A percentile compares a stretch with the other conserved stretches of the same genome.
These are phyloP conservation scores for Massarina eburnea DNA, from an alignment of 2,329 filamentous ascomycete species.

Conservation along the genomic window DNA sequence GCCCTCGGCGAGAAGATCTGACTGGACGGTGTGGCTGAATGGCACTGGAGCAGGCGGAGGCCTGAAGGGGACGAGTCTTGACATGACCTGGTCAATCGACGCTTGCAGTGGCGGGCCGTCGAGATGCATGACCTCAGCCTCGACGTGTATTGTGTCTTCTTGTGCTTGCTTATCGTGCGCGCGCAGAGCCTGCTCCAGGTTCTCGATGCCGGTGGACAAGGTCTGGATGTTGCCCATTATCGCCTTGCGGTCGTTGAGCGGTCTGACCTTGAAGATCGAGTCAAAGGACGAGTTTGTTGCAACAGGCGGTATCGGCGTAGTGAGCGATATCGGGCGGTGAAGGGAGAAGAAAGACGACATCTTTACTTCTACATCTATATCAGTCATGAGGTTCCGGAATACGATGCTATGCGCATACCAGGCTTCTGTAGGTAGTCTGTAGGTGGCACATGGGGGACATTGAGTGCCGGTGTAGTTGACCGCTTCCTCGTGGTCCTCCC, in stretches of 20 bases:
- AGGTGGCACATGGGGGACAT: conserved; percentile 68
- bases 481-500: conserved; percentile 44
- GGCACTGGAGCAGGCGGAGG: conserved; percentile 79
- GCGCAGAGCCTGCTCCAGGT: conserved; percentile 39
- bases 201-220: conserved; percentile 47
- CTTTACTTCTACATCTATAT: conserved; percentile 66
- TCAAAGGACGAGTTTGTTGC: conserved; percentile 75
- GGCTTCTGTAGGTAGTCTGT: conserved; percentile 71
- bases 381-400: neutral
- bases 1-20: conserved; percentile 16
- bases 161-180: conserved; percentile 38
- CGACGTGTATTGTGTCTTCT: conserved; percentile 41
- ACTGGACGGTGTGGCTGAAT: conserved; percentile 41
- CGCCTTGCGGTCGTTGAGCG: conserved; percentile 53
- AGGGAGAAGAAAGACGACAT: conserved; percentile 94
- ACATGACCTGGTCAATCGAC: conserved; percentile 50
- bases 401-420: conserved; percentile 51
- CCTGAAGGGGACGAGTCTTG: conserved; percentile 70
- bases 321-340: conserved; percentile 90
- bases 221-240: conserved; percentile 47
- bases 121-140: conserved; percentile 36
- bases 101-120: conserved; percentile 36
- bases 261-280: conserved; percentile 70
- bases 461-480: conserved; percentile 45
- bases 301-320: conserved; percentile 72